Conservation (phyloP, 2,329 filamentous ascomycete species). For the Catunica adiposa region DNA sequence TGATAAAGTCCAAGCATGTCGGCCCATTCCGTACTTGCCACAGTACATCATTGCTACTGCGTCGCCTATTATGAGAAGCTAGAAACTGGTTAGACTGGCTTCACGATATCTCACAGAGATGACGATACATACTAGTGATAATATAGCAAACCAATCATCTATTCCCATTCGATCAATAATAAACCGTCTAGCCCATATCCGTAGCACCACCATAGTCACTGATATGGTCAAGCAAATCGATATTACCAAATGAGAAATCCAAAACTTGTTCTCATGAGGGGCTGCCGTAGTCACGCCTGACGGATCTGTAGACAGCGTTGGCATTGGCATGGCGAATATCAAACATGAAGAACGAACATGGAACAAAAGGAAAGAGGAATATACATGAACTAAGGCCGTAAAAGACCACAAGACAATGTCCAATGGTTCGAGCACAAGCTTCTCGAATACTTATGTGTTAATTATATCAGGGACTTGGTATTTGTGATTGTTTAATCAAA, state of each 20-base stretch:
- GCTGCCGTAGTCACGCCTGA: not conserved
- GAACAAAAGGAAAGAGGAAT: no score
- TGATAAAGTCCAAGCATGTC: constrained; percentile 10
- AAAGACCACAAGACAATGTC: no score
- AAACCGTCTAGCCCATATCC: constrained; percentile 18
- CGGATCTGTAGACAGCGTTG: not conserved
- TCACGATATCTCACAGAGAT: not conserved
- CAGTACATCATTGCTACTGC: constrained; percentile 7
- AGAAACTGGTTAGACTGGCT: not conserved
- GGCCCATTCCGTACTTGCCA: constrained; percentile 15
- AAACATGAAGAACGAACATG: no score
- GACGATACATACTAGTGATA: constrained; percentile 16
- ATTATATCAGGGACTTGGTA: no score
- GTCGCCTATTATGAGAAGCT: constrained; percentile 6
- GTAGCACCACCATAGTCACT: constrained; percentile 15
- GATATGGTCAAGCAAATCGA: constrained; percentile 16
- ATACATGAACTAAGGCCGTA: no score
- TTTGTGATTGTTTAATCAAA: no score
- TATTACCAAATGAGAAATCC: constrained; percentile 15
- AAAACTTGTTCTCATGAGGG: constrained; percentile 11
- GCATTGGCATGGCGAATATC: not conserved
- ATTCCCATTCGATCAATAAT: constrained; percentile 18
- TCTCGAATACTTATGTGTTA: no score
- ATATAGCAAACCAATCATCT: constrained; percentile 18
- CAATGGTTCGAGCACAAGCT: no score